Evolutionary conservation across 148 eudicot species (phyloP), one percentile per base, ranked within the genome.

Genomic region (Selenicereus undatus): DNA sequence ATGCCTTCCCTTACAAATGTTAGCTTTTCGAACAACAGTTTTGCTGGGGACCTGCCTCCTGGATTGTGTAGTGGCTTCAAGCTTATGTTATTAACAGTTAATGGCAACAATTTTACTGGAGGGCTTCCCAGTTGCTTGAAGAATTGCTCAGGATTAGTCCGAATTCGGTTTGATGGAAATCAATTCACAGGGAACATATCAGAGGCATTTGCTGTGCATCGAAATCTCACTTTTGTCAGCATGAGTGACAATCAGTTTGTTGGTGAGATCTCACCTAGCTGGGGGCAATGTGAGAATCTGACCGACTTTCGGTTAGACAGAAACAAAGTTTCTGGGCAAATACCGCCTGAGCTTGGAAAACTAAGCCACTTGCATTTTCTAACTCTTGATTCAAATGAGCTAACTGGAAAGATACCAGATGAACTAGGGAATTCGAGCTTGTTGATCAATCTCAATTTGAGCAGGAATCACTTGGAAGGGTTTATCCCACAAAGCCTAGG

Each of bases 101-200:
- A 87, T 66, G 76, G 81, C 21, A 95, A 93, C 85, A 89, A 81
- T 26, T 90, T 95, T 71, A 86, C 80, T 3, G 98, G 99, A 48
- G 76, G 77, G 10, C 43, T 95, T 82, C 99, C 99, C 10, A 85
- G 81, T 24, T 93, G 99, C 87, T 75, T 95, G 81, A 91, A 79
- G 84, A 88, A 92, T 17, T 95, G 99, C 90, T 78, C 93, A 4
- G 72, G 74, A 4, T 84, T 95, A 21, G 58, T 65, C 36, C 83
- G 97, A 83, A 87, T 95, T 72, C 82, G 98, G 72, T 85, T 95
- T 30, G 99, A 95, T 54, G 83, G 91, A 71, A 95, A 95, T 77
- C 88, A 87, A 39, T 90, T 95, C 54, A 82, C 79, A 10, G 98
- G 97, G 30, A 87, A 95, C 83, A 85, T 95, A 54, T 82, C 97